Evolutionary conservation across 371 early-diverging fungal species (phyloP).

Genomic region (Mortierella sp.): DNA sequence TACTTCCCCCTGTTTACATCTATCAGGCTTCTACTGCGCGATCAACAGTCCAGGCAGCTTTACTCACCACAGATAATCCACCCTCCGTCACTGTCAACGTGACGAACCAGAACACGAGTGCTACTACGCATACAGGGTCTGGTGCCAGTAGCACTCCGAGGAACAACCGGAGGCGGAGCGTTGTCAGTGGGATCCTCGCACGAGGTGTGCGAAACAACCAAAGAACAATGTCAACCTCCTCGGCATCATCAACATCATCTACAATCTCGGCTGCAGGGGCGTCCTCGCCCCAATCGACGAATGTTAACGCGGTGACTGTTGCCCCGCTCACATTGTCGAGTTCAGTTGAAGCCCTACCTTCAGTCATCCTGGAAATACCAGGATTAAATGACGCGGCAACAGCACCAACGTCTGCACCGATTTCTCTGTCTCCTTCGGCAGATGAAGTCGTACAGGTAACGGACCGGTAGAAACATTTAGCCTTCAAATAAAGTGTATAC

Average conservation of each 20-base stretch:
- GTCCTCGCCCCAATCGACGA: too few relatives aligned
- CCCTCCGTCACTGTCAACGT: slow-evolving; percentile 12
- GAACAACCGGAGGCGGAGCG: slow-evolving; percentile 1
- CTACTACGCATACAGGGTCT: not conserved
- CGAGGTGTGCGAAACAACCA: not conserved
- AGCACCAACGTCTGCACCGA: too few relatives aligned
- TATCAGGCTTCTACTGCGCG: slow-evolving; percentile 27
- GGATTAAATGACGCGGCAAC: too few relatives aligned
- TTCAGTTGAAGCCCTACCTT: too few relatives aligned
- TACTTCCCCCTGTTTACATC: slow-evolving; percentile 25
- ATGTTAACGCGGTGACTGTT: too few relatives aligned
- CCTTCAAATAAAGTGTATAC: too few relatives aligned
- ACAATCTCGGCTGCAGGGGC: not conserved
- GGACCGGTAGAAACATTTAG: too few relatives aligned
- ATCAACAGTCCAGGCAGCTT: slow-evolving; percentile 20
- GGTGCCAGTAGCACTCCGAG: not conserved
- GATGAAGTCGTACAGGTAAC: too few relatives aligned
- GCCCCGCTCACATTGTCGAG: too few relatives aligned
- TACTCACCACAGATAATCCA: slow-evolving; percentile 34
- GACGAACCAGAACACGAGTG: not conserved
- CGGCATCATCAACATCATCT: not conserved
- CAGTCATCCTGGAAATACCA: too few relatives aligned
- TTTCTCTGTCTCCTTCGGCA: too few relatives aligned
- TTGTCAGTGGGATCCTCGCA: slow-evolving; percentile 9
- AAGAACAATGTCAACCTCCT: slow-evolving; percentile 5